Evolutionary conservation across 139 green algal genomes (phyloP).

Genomic region (Micractinium sp.): DNA sequence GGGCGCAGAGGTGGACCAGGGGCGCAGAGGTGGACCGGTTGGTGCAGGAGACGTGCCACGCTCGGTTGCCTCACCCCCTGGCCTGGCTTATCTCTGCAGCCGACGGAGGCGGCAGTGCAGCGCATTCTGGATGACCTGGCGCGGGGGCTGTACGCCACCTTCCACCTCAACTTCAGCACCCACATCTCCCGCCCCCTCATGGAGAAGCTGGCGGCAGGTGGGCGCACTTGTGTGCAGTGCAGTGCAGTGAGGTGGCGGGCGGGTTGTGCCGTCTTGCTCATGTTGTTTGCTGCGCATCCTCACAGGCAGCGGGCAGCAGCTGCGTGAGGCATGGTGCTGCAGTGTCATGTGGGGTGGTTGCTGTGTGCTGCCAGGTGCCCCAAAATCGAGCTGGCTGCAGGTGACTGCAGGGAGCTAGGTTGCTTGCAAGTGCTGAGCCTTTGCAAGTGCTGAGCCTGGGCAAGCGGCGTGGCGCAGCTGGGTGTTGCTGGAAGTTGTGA

Average conservation of each 20-base stretch:
- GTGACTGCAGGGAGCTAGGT: background rate
- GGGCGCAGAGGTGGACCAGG: too few species aligned
- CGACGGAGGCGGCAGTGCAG: conserved; percentile 72
- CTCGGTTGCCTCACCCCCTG: background rate
- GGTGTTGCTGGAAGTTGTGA: too few species aligned
- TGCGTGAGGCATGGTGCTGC: background rate
- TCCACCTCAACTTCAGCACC: conserved; percentile 95
- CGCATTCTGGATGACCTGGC: conserved; percentile 79
- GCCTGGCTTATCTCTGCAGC: conserved; percentile 7
- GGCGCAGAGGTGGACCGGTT: too few species aligned
- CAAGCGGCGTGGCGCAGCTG: too few species aligned
- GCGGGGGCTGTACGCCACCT: conserved; percentile 86
- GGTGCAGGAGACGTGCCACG: too few species aligned
- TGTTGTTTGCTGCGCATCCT: background rate
- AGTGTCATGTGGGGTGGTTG: background rate
- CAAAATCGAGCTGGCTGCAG: background rate
- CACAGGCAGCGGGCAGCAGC: background rate
- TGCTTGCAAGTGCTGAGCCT: too few species aligned
- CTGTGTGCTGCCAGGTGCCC: background rate
- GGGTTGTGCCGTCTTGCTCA: background rate
- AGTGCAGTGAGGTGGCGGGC: background rate
- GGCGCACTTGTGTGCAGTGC: background rate
- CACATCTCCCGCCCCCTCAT: conserved; percentile 76
- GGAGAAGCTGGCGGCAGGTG: conserved; percentile 76
- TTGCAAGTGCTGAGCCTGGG: too few species aligned